phyloP scores from a whole-genome alignment of 257 asterid species.

The Solanum chiquidenum region DNA sequence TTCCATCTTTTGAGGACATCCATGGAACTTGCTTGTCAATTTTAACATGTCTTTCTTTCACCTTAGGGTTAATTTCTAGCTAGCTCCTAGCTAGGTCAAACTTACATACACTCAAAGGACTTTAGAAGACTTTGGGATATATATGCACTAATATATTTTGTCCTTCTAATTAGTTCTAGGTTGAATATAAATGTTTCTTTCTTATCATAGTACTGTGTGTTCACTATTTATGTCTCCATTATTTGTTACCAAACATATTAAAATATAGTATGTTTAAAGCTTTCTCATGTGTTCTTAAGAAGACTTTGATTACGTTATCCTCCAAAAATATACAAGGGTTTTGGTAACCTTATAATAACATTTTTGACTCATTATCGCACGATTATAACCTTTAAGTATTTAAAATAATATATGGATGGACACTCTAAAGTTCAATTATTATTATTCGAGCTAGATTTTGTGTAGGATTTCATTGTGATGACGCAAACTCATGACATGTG shows the following conservation, averaged over 20 bases:
- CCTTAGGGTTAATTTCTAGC: not conserved
- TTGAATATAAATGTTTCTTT: not conserved
- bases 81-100: not conserved
- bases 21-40: conserved; percentile 9
- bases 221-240: not conserved
- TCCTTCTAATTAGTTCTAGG: not conserved
- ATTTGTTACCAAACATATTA: not conserved
- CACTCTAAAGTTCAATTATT: not conserved
- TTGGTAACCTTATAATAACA: not conserved
- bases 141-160: not conserved
- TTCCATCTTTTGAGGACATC: conserved; percentile 11
- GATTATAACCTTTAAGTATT: not conserved
- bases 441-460: not conserved
- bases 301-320: not conserved
- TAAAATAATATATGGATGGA: not conserved
- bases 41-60: not conserved
- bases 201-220: not conserved
- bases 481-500: not conserved
- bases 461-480: not conserved
- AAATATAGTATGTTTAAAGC: not conserved
- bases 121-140: not conserved
- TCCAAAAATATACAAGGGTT: not conserved
- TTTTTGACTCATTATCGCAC: not conserved
- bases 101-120: not conserved
- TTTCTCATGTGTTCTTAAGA: not conserved